phyloP scores from a whole-genome alignment of 1,284 basidiomycete genomes.

The Leccinum discolor region DNA sequence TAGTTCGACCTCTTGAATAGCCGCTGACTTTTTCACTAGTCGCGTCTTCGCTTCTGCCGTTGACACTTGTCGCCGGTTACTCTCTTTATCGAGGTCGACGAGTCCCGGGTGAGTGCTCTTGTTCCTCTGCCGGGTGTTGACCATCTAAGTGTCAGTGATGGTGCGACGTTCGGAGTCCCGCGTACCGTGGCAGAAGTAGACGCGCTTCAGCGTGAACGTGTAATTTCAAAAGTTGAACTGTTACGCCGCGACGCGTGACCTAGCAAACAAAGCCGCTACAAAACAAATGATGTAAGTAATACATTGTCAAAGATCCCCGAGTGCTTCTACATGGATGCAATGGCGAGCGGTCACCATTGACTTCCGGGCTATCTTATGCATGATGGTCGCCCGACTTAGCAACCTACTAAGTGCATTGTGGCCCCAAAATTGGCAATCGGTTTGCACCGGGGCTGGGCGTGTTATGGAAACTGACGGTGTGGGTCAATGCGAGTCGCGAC shows the following conservation, averaged over 20 bases:
- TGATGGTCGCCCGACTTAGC: no score
- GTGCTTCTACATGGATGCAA: no score
- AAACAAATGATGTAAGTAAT: background rate
- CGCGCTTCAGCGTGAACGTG: background rate
- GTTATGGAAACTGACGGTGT: no score
- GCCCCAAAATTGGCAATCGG: no score
- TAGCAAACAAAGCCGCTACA: background rate
- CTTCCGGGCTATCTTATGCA: no score
- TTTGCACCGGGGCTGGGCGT: no score
- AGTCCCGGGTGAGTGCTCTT: background rate
- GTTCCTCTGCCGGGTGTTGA: background rate
- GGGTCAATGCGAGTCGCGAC: conserved; percentile 31
- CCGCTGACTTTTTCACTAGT: background rate
- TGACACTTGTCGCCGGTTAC: background rate
- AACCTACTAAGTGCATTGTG: no score
- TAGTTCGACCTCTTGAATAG: background rate
- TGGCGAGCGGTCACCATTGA: no score
- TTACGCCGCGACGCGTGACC: background rate
- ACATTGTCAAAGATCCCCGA: background rate
- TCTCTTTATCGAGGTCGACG: background rate
- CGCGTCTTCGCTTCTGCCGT: background rate
- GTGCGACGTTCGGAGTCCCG: background rate
- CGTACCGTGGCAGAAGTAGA: background rate
- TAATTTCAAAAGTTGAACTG: background rate
- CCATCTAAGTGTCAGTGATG: background rate